A percentile compares a stretch with the other conserved stretches of the same genome.
phyloP scores from a whole-genome alignment of 2,329 filamentous ascomycete genomes.

The Parascedosporium putredinis region DNA sequence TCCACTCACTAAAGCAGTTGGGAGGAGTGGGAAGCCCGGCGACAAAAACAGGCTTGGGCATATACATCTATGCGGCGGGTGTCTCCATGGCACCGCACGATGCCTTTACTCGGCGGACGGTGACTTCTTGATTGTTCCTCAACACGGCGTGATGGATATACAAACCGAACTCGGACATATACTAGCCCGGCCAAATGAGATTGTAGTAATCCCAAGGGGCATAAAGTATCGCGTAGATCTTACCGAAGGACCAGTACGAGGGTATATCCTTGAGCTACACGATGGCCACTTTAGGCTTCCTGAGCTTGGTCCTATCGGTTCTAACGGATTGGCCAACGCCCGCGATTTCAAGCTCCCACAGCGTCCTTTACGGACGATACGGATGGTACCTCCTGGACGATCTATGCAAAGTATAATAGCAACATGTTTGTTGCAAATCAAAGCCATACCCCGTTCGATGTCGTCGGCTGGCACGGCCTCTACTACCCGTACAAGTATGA shows the following conservation, averaged over 20 bases:
- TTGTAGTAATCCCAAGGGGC: conserved; percentile 59
- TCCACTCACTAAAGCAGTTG: conserved; percentile 51
- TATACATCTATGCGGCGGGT: conserved; percentile 65
- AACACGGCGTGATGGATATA: conserved; percentile 60
- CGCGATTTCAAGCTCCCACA: conserved; percentile 61
- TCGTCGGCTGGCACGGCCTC: conserved; percentile 71
- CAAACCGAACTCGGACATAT: conserved; percentile 62
- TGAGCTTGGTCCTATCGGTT: conserved; percentile 58
- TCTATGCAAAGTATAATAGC: conserved; percentile 58
- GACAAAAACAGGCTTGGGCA: conserved; percentile 63
- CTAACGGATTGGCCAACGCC: conserved; percentile 56
- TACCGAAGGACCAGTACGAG: conserved; percentile 45
- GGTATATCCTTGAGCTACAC: conserved; percentile 62
- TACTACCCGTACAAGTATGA: conserved; percentile 80
- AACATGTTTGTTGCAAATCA: conserved; percentile 55
- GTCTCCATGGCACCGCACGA: conserved; percentile 57
- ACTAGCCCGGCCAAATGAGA: conserved; percentile 60
- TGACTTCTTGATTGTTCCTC: conserved; percentile 63
- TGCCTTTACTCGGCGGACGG: conserved; percentile 75
- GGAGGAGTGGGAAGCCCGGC: conserved; percentile 68
- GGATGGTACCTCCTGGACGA: conserved; percentile 27
- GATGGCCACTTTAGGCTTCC: conserved; percentile 57
- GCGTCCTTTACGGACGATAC: conserved; percentile 52
- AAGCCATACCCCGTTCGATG: conserved; percentile 63
- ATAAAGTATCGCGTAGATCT: conserved; percentile 58